Evolutionary conservation across 2,329 filamentous ascomycete species (phyloP).

Genomic region (Grosmannia clavigera): DNA sequence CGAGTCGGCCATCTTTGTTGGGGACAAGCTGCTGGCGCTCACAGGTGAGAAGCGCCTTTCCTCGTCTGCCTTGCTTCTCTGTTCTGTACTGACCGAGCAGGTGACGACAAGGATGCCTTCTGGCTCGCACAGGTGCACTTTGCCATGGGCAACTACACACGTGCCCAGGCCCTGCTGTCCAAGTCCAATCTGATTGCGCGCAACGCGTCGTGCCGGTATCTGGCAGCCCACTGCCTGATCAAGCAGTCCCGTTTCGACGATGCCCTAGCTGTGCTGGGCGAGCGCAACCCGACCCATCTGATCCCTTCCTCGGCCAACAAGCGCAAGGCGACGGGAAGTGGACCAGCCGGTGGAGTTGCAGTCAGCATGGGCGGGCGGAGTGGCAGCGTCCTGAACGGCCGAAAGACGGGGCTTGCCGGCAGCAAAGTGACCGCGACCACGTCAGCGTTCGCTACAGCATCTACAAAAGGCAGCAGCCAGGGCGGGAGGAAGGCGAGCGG

Average conservation of each 20-base stretch:
- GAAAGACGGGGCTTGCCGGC: conserved; percentile 10
- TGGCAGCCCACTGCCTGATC: conserved; percentile 87
- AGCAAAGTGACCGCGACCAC: background rate
- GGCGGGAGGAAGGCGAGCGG: too few relatives aligned
- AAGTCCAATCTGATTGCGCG: conserved; percentile 71
- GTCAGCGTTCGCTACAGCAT: too few relatives aligned
- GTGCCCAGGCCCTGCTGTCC: conserved; percentile 74
- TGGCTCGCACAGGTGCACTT: conserved; percentile 99
- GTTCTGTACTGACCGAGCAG: conserved; percentile 30
- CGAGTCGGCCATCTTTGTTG: conserved; percentile 92
- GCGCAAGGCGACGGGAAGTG: conserved; percentile 43
- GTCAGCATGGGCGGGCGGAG: background rate
- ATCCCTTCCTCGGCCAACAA: conserved; percentile 52
- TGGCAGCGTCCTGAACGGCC: background rate
- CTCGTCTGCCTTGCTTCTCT: background rate
- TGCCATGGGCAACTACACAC: conserved; percentile 84
- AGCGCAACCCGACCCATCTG: conserved; percentile 86
- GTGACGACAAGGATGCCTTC: conserved; percentile 86
- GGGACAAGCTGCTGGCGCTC: conserved; percentile 88
- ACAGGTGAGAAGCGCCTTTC: conserved; percentile 49
- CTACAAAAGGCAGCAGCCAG: too few relatives aligned
- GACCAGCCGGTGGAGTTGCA: background rate
- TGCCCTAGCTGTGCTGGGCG: conserved; percentile 72
- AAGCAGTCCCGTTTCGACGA: conserved; percentile 87
- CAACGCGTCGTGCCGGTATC: conserved; percentile 80